Evolutionary conservation across 192 early-diverging fungal species (phyloP), one percentile per base, ranked within the genome.

Genomic region (Dimargaris verticillata): DNA sequence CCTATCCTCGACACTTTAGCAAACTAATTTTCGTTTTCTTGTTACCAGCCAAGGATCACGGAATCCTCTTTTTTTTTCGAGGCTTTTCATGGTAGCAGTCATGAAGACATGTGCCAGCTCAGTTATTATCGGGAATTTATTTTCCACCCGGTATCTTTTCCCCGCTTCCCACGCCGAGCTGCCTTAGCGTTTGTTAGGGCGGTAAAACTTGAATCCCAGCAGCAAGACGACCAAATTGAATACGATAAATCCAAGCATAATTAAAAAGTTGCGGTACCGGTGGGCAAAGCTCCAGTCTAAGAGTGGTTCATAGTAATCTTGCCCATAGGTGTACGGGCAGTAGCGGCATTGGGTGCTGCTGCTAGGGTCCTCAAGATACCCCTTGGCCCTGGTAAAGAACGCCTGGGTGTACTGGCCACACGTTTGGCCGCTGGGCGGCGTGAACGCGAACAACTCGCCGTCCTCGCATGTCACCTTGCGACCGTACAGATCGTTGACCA

Each of bases 261-360:
- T 80, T 29, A 77, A 80, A 52, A 82, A 75, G 53, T 85, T 80
- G 44, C 81, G 66, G 74, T 76, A 85, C 48, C 81, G 73, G 50
- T 82, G 67, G 28, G 54, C 68, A 58, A 73, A 82, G 61, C 61
- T 67, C 78, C 79, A 80, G 44, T 68, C 76, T 7, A 83, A 68
- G 14, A 48, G 49, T 0, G 41, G 45, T 43, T 59, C 57, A 22
- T 72, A 83, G 62, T 74, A 86, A 25, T 87, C 77, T 28, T 85
- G 68, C 12, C 81, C 84, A 18, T 64, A 58, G 18, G 61, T 67
- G 59, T 77, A 83, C 0, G 66, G 58, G 59, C 85, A 89, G 64
- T 84, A 89, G 42, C 79, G 64, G 66, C 88, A 89, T 2, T 28
- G 49, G 13, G 63, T 48, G 6, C 76, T 82, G 4, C 75, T 77